Evolutionary conservation across 2,329 filamentous ascomycete genomes (phyloP).

Genomic region (Alternaria gansuensis): DNA sequence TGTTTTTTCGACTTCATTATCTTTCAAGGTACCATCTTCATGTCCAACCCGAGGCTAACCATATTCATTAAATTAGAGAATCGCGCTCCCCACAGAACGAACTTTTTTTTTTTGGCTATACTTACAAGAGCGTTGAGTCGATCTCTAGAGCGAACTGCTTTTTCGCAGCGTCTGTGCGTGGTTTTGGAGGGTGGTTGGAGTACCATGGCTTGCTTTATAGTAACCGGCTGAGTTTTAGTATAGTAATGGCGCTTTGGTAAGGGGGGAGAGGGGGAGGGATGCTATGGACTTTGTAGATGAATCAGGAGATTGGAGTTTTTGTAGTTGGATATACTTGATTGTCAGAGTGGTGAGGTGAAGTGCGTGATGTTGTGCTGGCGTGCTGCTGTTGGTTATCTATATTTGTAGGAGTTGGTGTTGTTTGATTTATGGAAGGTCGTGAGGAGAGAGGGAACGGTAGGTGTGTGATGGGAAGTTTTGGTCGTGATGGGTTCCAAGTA

Average conservation of each 20-base stretch:
- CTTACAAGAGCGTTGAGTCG: neutral
- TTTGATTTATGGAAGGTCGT: neutral
- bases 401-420: neutral
- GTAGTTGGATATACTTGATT: neutral
- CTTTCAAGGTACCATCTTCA: neutral
- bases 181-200: neutral
- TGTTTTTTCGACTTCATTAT: neutral
- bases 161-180: slow-evolving; percentile 7
- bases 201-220: slow-evolving; percentile 4
- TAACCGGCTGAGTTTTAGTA: too few relatives aligned
- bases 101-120: neutral
- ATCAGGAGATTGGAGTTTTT: neutral
- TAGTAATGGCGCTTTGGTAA: too few relatives aligned
- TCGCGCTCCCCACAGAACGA: neutral
- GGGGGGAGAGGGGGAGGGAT: neutral
- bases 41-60: neutral
- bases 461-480: neutral
- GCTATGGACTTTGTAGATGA: neutral
- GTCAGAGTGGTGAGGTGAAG: slow-evolving; percentile 5
- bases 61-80: neutral
- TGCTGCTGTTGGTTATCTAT: slow-evolving; percentile 1
- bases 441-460: neutral
- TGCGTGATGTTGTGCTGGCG: slow-evolving; percentile 5
- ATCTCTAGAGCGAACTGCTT: neutral
- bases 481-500: neutral